Evolutionary conservation across 352 stramenopile genomes (phyloP), one percentile per base, ranked within the genome.

Genomic region (Globisporangium perplexum): DNA sequence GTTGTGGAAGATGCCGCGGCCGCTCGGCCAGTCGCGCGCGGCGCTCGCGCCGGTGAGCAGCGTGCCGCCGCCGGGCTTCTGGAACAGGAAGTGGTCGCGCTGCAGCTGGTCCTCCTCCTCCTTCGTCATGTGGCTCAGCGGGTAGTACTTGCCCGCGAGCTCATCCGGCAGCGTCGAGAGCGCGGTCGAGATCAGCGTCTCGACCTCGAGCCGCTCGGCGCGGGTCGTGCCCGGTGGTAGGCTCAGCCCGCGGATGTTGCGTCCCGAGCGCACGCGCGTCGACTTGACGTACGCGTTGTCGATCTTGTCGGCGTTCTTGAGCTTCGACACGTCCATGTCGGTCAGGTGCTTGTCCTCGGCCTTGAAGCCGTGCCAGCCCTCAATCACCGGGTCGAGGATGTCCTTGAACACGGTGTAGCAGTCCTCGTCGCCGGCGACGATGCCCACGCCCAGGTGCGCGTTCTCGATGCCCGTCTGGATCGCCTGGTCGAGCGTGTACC

Each of bases 1-100:
- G 56, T 97, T 96, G 66, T 96, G 83, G 65, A 94, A 98, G 55
- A 98, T 93, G 23, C 89, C 93, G 59, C 93, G 77, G n/a, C 79
- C 90, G 53, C 90, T 86, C 0, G 93, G 93, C 91, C 93, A 98
- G 72, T 96, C 89, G 22, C 89, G 75, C 1, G 88, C 89, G 4
- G 92, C 87, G 11, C 91, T 86, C 10, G 91, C 86, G 20, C 77
- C 78, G 8, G 79, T 93, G 20, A 93, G 69, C 36, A 96, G 56
- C 17, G 86, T 95, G 20, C 78, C 83, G 4, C 90, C 86, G 2
- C 93, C 89, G 0, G 93, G 93, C 69, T 97, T 97, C 50, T 97
- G 85, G 65, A 98, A 98, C 1, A 97, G 59, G 54, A 98, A 95
- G 57, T 96, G 90, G 20, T 94, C 79, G 49, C 85, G 70, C 36